Evolutionary conservation across 352 stramenopile species (phyloP).

Genomic region (Achlya hypogyna): DNA sequence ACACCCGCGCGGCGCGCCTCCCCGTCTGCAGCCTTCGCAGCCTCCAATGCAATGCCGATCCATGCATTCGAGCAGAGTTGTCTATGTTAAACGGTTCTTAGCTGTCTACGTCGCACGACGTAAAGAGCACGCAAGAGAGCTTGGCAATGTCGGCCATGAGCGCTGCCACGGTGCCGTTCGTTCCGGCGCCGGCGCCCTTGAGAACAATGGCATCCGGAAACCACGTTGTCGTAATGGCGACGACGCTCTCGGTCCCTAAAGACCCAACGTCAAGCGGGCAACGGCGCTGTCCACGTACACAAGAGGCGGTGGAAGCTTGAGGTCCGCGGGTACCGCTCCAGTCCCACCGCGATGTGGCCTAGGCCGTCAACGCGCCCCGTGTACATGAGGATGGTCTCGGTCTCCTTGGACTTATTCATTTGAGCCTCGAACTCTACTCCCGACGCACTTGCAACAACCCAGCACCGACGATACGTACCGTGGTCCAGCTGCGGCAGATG

Average conservation of each 20-base stretch:
- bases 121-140: conserved; percentile 13
- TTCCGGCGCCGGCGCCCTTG: background rate
- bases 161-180: conserved; percentile 9
- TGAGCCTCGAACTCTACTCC: background rate
- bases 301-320: background rate
- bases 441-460: background rate
- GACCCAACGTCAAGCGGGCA: background rate
- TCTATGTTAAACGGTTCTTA: background rate
- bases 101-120: background rate
- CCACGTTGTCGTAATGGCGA: background rate
- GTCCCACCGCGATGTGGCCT: background rate
- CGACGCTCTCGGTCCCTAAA: conserved; percentile 15
- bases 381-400: background rate
- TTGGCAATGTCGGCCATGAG: conserved; percentile 18
- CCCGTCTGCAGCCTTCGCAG: no score
- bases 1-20: no score
- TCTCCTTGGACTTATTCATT: background rate
- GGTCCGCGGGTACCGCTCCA: background rate
- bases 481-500: background rate
- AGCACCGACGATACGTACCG: background rate
- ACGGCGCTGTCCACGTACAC: background rate
- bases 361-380: background rate
- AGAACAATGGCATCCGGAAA: conserved; percentile 8
- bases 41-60: no score
- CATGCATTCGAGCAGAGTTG: no score